phyloP scores from a whole-genome alignment of 768 basidiomycete species.

The Amanita pallidorosea region DNA sequence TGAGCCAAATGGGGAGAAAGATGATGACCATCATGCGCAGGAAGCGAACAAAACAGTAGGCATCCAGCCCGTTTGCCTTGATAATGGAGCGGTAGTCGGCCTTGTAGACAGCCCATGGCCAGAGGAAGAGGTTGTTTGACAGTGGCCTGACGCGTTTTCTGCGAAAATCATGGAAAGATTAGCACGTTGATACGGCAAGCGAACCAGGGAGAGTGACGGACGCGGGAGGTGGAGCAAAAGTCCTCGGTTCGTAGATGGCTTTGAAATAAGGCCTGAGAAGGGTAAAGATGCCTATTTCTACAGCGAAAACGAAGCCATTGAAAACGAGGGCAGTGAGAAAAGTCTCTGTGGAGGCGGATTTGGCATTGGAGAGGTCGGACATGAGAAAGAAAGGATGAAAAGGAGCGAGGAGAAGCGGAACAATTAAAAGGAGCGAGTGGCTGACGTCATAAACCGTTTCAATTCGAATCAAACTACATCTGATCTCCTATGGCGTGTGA shows the following conservation, averaged over 20 bases:
- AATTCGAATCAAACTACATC: too few relatives aligned
- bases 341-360: constrained; percentile 58
- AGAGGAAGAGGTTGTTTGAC: constrained; percentile 37
- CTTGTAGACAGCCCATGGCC: constrained; percentile 56
- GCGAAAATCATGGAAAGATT: not conserved
- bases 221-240: constrained; percentile 43
- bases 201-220: constrained; percentile 17
- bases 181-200: not conserved
- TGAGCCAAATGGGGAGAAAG: constrained; percentile 82
- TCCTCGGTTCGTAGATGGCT: constrained; percentile 81
- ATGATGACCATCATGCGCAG: constrained; percentile 75
- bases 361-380: constrained; percentile 30
- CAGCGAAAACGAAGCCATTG: constrained; percentile 65
- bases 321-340: constrained; percentile 82
- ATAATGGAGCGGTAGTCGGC: constrained; percentile 55
- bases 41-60: constrained; percentile 91
- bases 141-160: constrained; percentile 55
- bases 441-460: too few relatives aligned
- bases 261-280: constrained; percentile 78
- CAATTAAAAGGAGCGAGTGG: not conserved
- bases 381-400: constrained; percentile 10
- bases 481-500: too few relatives aligned
- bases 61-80: constrained; percentile 72
- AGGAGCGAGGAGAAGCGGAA: not conserved
- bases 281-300: constrained; percentile 71